Evolutionary conservation across 208 protist species (phyloP).

Genomic region (Tritrichomonas foetus): DNA sequence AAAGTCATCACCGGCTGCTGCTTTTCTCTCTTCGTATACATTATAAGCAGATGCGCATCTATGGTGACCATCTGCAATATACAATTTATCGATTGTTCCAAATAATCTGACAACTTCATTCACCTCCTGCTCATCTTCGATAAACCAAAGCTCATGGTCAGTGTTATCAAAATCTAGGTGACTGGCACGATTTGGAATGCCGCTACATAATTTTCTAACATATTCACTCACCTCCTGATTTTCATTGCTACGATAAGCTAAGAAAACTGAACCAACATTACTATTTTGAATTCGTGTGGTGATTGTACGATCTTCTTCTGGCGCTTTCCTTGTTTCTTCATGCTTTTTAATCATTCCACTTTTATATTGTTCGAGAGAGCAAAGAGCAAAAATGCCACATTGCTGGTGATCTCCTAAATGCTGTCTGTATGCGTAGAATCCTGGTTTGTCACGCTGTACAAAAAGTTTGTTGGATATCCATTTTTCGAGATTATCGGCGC

Average conservation of each 20-base stretch:
- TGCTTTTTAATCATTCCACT: slow-evolving; percentile 33
- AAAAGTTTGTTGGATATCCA: slow-evolving; percentile 4
- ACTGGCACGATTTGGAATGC: not conserved
- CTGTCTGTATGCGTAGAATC: not conserved
- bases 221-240: not conserved
- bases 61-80: slow-evolving; percentile 42
- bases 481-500: not conserved
- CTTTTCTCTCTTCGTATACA: not conserved
- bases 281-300: not conserved
- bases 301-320: slow-evolving; percentile 21
- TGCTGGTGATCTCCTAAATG: not conserved
- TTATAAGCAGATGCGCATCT: not conserved
- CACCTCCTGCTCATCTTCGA: slow-evolving; percentile 26
- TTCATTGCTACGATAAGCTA: not conserved
- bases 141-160: slow-evolving; percentile 28
- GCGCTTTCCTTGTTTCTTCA: not conserved
- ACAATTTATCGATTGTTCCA: not conserved
- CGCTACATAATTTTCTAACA: not conserved
- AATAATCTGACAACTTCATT: slow-evolving; percentile 23
- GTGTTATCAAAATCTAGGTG: slow-evolving; percentile 24
- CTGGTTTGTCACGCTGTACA: not conserved
- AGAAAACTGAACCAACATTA: slow-evolving; percentile 29
- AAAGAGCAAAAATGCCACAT: not conserved
- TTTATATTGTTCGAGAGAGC: slow-evolving; percentile 1
- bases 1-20: not conserved